Evolutionary conservation across 257 asterid species (phyloP).

Genomic region (Solanum paucissectum): DNA sequence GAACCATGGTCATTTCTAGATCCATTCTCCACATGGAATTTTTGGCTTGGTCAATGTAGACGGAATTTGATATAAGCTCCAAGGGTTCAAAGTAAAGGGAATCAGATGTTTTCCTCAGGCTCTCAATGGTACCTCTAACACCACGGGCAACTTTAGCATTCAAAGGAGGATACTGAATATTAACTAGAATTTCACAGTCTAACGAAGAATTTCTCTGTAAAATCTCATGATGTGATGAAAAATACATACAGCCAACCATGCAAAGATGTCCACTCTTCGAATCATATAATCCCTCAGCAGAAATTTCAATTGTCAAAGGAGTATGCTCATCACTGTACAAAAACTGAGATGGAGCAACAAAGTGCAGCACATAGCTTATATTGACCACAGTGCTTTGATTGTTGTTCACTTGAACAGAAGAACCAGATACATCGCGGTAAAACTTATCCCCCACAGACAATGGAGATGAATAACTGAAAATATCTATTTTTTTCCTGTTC

Average conservation of each 20-base stretch:
- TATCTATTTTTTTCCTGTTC: conserved; percentile 32
- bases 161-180: conserved; percentile 49
- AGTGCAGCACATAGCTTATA: conserved; percentile 49
- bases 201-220: conserved; percentile 19
- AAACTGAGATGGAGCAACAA: conserved; percentile 28
- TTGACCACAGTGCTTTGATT: conserved; percentile 28
- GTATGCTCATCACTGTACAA: conserved; percentile 31
- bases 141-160: conserved; percentile 23
- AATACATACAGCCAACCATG: conserved; percentile 75
- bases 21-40: conserved; percentile 83
- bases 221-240: conserved; percentile 22
- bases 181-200: conserved; percentile 65
- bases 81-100: conserved; percentile 56
- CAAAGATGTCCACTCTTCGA: conserved; percentile 62
- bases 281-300: conserved; percentile 79
- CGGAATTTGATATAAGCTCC: conserved; percentile 40
- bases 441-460: conserved; percentile 40
- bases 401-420: conserved; percentile 16
- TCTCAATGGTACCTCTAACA: conserved; percentile 59
- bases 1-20: conserved; percentile 78
- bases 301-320: conserved; percentile 33
- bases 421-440: conserved; percentile 14
- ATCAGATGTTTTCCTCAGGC: conserved; percentile 54
- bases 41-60: conserved; percentile 53
- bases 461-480: conserved; percentile 55